phyloP scores from a whole-genome alignment of 305 asterid species.

The Fraxinus velutina region DNA sequence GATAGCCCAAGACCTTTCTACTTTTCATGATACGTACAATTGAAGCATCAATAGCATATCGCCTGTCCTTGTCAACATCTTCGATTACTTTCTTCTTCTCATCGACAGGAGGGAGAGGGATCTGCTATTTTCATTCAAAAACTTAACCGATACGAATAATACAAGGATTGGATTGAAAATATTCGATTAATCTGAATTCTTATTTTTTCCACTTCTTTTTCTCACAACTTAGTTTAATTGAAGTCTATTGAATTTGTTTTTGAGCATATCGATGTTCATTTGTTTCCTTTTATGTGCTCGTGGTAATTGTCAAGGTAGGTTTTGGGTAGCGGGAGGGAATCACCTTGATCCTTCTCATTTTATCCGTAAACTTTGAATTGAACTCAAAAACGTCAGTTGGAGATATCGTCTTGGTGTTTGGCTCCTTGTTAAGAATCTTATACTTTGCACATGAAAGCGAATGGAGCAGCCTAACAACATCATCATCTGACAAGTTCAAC shows the following conservation, averaged over 20 bases:
- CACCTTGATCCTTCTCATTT: conserved; percentile 95
- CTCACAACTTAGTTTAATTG: not conserved
- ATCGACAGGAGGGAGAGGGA: conserved; percentile 93
- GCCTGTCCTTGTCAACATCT: conserved; percentile 92
- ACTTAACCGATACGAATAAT: not conserved
- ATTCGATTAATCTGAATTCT: not conserved
- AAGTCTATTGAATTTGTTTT: not conserved
- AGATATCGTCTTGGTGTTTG: conserved; percentile 74
- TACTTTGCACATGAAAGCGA: conserved; percentile 95
- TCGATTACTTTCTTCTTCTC: conserved; percentile 98
- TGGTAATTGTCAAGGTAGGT: not conserved
- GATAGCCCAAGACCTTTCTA: conserved; percentile 86
- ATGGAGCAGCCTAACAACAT: conserved; percentile 87
- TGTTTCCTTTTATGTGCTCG: not conserved
- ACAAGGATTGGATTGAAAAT: not conserved
- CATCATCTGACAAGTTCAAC: conserved; percentile 84
- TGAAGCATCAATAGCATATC: conserved; percentile 95
- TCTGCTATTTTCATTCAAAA: conserved; percentile 41
- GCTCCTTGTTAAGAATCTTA: conserved; percentile 84
- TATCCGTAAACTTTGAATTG: conserved; percentile 85
- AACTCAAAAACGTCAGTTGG: conserved; percentile 78
- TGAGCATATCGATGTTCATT: not conserved
- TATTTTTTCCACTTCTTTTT: not conserved
- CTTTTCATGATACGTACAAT: conserved; percentile 98
- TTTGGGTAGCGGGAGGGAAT: not conserved